These are phyloP conservation scores for Wallacemonas collosoma DNA, from an alignment of 208 protist species.

Conservation along the genomic window DNA sequence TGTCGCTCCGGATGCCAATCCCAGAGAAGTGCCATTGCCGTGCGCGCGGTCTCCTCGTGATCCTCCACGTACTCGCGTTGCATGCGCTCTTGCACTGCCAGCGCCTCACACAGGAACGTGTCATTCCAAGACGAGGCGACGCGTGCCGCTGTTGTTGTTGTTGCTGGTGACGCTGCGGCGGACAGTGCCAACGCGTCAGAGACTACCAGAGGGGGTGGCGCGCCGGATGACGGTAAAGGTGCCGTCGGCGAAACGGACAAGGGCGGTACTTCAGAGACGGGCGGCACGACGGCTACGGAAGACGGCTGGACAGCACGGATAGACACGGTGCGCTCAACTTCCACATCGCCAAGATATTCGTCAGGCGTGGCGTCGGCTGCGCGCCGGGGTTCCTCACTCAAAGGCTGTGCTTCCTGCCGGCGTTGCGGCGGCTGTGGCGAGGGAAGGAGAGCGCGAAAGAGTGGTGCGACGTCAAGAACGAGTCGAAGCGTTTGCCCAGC, in stretches of 20 bases:
- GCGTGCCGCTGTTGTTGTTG: background rate
- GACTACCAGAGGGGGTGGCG: background rate
- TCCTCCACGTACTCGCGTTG: slow-evolving; percentile 8
- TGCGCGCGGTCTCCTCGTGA: background rate
- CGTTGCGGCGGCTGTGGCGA: slow-evolving; percentile 1
- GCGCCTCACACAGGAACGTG: background rate
- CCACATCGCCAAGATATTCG: slow-evolving; percentile 43
- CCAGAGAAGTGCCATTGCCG: slow-evolving; percentile 8
- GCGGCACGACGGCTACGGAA: background rate
- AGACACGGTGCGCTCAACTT: slow-evolving; percentile 30
- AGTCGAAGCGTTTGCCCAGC: slow-evolving; percentile 23
- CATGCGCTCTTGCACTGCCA: background rate
- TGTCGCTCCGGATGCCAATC: slow-evolving; percentile 14
- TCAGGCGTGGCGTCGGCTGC: slow-evolving; percentile 14
- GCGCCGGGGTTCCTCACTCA: slow-evolving; percentile 6
- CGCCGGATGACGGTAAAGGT: background rate
- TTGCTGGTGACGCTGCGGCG: background rate
- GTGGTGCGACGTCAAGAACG: slow-evolving; percentile 39
- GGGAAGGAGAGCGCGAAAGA: slow-evolving; percentile 12
- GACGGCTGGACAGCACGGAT: background rate
- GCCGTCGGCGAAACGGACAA: background rate
- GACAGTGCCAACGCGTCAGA: background rate
- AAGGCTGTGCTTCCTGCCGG: background rate
- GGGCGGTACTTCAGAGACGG: slow-evolving; percentile 25
- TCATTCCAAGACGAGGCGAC: background rate